Conservation (phyloP, 345 rosid species). For the Camelina hispida region DNA sequence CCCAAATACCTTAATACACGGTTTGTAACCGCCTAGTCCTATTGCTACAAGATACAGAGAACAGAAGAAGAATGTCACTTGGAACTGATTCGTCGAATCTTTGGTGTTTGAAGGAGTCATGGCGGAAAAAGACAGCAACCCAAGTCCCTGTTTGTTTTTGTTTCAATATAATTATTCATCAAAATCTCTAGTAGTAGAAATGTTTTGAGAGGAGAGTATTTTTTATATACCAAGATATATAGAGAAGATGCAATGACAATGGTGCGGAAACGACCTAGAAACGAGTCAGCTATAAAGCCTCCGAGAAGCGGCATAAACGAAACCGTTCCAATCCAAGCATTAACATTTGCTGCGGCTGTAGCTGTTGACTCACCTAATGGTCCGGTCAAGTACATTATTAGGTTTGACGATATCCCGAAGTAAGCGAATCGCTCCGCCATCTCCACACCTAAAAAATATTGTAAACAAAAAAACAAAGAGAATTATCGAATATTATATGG, state of each 20-base stretch:
- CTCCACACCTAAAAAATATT: constrained; percentile 46
- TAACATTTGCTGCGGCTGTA: constrained; percentile 63
- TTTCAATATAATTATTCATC: neutral
- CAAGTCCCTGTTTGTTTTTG: constrained; percentile 48
- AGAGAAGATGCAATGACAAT: constrained; percentile 55
- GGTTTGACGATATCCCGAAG: constrained; percentile 55
- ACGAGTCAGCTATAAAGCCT: constrained; percentile 70
- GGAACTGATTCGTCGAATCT: constrained; percentile 34
- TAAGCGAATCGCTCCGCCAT: constrained; percentile 62
- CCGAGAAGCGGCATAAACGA: constrained; percentile 64
- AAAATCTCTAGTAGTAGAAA: neutral
- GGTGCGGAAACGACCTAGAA: constrained; percentile 68
- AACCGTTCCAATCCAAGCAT: constrained; percentile 61
- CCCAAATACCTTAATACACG: constrained; percentile 85
- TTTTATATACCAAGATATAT: constrained; percentile 51
- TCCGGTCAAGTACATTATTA: constrained; percentile 66
- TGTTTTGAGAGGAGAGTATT: neutral
- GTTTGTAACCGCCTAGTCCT: constrained; percentile 62
- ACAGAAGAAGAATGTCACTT: constrained; percentile 39
- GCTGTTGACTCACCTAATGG: constrained; percentile 69
- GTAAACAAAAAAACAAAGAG: neutral
- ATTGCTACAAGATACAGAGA: constrained; percentile 52
- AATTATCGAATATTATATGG: neutral
- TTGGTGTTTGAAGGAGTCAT: constrained; percentile 26
- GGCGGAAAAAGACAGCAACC: constrained; percentile 52